phyloP scores from a whole-genome alignment of 805 yeast species.

The Saccharomycopsis olivae region DNA sequence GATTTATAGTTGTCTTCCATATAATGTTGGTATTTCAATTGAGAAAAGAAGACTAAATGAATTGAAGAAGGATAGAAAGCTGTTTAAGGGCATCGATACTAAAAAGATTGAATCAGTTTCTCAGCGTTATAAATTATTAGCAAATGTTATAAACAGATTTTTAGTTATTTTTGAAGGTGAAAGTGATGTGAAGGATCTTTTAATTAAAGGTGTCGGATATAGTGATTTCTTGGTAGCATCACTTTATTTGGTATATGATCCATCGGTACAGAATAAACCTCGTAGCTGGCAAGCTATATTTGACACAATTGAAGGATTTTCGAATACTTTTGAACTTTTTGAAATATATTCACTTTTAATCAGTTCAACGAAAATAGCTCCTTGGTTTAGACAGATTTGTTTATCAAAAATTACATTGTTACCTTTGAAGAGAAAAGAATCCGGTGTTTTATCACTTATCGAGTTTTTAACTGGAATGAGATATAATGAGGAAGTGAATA shows the following conservation, averaged over 20 bases:
- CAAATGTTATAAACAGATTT: slow-evolving; percentile 20
- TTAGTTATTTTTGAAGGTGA: slow-evolving; percentile 22
- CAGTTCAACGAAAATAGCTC: slow-evolving; percentile 28
- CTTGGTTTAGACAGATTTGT: slow-evolving; percentile 36
- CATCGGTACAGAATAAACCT: slow-evolving; percentile 15
- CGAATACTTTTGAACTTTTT: slow-evolving; percentile 61
- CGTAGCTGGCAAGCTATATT: slow-evolving; percentile 14
- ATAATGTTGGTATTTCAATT: slow-evolving; percentile 52
- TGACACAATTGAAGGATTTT: slow-evolving; percentile 28
- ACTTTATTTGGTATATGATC: slow-evolving; percentile 32
- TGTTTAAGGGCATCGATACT: background rate
- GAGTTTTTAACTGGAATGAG: slow-evolving; percentile 73
- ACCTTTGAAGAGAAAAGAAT: slow-evolving; percentile 42
- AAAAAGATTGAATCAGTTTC: background rate
- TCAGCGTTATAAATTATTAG: slow-evolving; percentile 12
- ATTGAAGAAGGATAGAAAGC: slow-evolving; percentile 27
- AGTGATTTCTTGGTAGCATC: slow-evolving; percentile 47
- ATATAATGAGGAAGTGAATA: slow-evolving; percentile 56
- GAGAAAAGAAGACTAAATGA: slow-evolving; percentile 46
- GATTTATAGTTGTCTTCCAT: slow-evolving; percentile 50
- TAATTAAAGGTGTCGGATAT: slow-evolving; percentile 57
- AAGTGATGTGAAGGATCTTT: slow-evolving; percentile 41
- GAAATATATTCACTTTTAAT: slow-evolving; percentile 49
- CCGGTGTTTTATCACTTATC: slow-evolving; percentile 65
- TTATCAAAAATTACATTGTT: slow-evolving; percentile 40